Evolutionary conservation across 2,329 filamentous ascomycete genomes (phyloP), one percentile per base, ranked within the genome.

Genomic region (Stachybotrys echinatus): DNA sequence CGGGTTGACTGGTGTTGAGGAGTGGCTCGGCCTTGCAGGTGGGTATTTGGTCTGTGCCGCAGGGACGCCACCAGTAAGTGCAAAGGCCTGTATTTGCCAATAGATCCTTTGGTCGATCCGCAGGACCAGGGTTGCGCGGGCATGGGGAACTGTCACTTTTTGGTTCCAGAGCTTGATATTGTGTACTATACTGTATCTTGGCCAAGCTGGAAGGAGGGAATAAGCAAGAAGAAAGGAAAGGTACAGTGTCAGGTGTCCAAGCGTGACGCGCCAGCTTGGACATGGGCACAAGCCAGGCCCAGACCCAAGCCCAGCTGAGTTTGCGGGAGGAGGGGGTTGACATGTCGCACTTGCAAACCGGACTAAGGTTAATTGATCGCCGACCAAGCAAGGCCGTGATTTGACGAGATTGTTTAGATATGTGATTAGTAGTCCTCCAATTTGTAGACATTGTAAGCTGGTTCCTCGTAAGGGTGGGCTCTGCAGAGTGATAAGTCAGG

Each of bases 381-480:
- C 27, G 27, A 34, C 27, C 27, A 10, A 14, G 27, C 10, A 8
- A 34, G 27, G 14, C 14, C 3, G 10, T 14, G 3, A 14, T 10
- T 34, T 34, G 27, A 14, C 27, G 27, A 14, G 27, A 34, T 8
- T 10, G 10, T 34, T 10, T 34, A 8, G 5, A 14, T 14, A 34
- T 34, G 27, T 14, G 10, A 34, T 34, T 10, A 62, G 50, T 60
- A 60, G 12, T 61, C 58, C 48, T 62, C 60, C 1, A 62, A 18
- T 1, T 54, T 51, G 42, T 59, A 54, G 0, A 62, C 58, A 44
- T 58, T 56, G 38, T 62, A 62, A 0, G 58, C 51, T 23, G 55
- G 52, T 27, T 61, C 60, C 43, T 62, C 60, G 34, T 62, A 61
- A 1, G 58, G 60, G 49, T 62, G 60, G 0, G 62, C 64, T 6